Conservation (phyloP, 805 yeast species). For the Lipomyces mesembrius region DNA sequence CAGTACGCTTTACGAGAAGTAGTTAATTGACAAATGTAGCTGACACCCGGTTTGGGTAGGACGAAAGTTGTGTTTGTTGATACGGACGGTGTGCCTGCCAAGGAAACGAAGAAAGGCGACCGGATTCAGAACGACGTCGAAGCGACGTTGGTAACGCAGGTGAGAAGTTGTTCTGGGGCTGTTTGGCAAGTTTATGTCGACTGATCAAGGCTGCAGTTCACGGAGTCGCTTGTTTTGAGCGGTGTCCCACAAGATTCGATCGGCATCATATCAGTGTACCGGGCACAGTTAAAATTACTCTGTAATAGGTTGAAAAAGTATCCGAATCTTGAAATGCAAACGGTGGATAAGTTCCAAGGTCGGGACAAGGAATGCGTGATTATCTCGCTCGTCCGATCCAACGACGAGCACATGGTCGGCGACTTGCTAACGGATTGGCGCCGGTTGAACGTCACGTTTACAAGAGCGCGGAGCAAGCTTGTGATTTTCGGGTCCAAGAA, state of each 20-base stretch:
- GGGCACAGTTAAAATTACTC: constrained; percentile 72
- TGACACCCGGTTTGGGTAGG: constrained; percentile 10
- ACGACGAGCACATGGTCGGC: constrained; percentile 67
- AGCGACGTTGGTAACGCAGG: constrained; percentile 62
- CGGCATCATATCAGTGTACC: constrained; percentile 88
- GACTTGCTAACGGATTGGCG: constrained; percentile 85
- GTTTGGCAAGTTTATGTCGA: no score
- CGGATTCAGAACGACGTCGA: constrained; percentile 76
- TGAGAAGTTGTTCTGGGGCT: not conserved
- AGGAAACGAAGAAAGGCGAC: constrained; percentile 63
- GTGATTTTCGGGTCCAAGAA: constrained; percentile 78
- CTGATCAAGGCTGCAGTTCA: constrained; percentile 46
- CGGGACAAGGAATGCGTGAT: constrained; percentile 91
- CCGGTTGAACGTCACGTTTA: constrained; percentile 90
- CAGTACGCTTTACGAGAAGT: constrained; percentile 41
- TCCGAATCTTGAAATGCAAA: constrained; percentile 70
- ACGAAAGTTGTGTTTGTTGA: constrained; percentile 73
- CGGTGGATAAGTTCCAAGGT: constrained; percentile 97
- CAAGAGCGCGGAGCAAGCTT: constrained; percentile 84
- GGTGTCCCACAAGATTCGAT: constrained; percentile 66
- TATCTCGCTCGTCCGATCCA: constrained; percentile 86
- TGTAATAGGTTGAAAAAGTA: constrained; percentile 43
- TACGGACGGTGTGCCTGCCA: constrained; percentile 69
- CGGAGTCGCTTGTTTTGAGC: constrained; percentile 58
- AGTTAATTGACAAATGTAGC: not conserved